A percentile compares a stretch with the other conserved stretches of the same genome.
Conservation (phyloP, 129 eudicot genomes). For the Solidago caesia region DNA sequence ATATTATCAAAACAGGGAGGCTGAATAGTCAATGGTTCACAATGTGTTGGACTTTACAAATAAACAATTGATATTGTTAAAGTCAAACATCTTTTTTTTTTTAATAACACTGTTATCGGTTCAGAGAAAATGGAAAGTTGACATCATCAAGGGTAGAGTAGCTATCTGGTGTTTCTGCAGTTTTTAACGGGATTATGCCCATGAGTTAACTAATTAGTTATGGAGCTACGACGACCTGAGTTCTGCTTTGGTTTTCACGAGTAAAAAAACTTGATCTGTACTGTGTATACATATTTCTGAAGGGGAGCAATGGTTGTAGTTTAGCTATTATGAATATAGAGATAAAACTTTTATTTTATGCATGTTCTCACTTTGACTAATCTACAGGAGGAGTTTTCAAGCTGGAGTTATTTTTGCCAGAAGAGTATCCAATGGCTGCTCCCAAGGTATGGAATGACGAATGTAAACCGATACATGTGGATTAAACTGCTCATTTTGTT, state of each 20-base stretch:
- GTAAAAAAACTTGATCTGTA: background rate
- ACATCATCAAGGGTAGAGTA: background rate
- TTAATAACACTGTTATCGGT: background rate
- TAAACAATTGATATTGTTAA: conserved; percentile 9
- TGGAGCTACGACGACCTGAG: background rate
- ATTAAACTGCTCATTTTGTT: background rate
- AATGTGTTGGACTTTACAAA: background rate
- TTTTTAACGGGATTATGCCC: background rate
- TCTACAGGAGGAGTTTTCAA: conserved; percentile 54
- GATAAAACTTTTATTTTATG: background rate
- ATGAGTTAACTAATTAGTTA: background rate
- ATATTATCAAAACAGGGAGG: background rate
- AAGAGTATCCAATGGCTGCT: conserved; percentile 65
- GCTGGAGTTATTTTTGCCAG: conserved; percentile 59
- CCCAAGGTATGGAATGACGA: conserved; percentile 55
- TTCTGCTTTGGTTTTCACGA: background rate
- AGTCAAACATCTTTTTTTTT: conserved; percentile 9
- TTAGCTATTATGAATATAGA: background rate
- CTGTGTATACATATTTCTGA: conserved; percentile 13
- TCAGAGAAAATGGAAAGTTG: background rate
- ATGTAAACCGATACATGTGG: conserved; percentile 3
- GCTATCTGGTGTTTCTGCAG: conserved; percentile 1
- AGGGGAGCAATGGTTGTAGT: conserved; percentile 1
- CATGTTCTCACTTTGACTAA: conserved; percentile 16
- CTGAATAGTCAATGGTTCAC: background rate